Conservation (phyloP, 2,329 filamentous ascomycete species). For the Fusarium sulawesiense region DNA sequence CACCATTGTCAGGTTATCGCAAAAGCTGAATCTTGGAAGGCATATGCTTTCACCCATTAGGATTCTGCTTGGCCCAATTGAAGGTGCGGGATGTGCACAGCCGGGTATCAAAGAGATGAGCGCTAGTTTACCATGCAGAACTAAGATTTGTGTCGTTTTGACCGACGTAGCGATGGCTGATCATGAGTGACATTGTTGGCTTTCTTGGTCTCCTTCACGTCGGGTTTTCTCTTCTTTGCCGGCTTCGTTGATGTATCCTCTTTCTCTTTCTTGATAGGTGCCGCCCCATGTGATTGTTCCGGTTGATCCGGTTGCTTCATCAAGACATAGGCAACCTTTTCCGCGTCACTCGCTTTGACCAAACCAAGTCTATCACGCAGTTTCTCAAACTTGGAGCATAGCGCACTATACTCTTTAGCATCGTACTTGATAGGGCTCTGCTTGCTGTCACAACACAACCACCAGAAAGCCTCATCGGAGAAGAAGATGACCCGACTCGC, state of each 20-base stretch:
- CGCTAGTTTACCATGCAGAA: background rate
- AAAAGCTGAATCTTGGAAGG: background rate
- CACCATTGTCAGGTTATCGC: background rate
- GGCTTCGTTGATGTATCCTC: constrained; percentile 7
- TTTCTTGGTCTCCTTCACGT: constrained; percentile 7
- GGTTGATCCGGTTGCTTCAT: constrained; percentile 56
- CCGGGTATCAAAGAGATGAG: background rate
- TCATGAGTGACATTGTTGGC: constrained; percentile 29
- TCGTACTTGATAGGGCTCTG: constrained; percentile 74
- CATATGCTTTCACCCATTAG: background rate
- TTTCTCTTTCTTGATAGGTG: constrained; percentile 18
- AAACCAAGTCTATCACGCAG: constrained; percentile 64
- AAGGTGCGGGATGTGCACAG: background rate
- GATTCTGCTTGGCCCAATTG: background rate
- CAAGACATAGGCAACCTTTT: constrained; percentile 77
- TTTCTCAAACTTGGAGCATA: constrained; percentile 58
- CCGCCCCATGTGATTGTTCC: constrained; percentile 6
- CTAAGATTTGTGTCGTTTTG: constrained; percentile 41
- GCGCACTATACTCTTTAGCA: constrained; percentile 71
- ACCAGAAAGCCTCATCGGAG: constrained; percentile 81
- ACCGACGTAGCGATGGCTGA: constrained; percentile 37
- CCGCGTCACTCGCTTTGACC: constrained; percentile 70
- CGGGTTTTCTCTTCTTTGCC: constrained; percentile 41
- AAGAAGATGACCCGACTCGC: constrained; percentile 75
- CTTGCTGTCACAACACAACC: constrained; percentile 69